Conservation (phyloP, 129 eudicot species). For the Artemisia argyi region DNA sequence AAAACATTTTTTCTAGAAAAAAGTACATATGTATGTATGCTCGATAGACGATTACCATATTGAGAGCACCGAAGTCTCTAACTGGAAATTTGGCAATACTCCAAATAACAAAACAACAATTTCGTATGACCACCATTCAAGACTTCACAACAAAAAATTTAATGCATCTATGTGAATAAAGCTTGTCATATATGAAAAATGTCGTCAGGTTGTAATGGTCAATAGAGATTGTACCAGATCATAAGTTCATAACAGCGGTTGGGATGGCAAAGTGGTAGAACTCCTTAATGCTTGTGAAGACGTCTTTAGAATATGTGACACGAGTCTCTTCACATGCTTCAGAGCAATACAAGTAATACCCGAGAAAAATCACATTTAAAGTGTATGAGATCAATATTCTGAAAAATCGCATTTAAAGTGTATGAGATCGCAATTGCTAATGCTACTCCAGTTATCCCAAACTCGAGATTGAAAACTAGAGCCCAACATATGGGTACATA, state of each 20-base stretch:
- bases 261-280: constrained; percentile 10
- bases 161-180: no score
- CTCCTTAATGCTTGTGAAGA: background rate
- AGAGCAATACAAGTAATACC: background rate
- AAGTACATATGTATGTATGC: no score
- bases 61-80: no score
- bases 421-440: background rate
- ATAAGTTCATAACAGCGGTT: constrained; percentile 9
- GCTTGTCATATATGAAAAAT: background rate
- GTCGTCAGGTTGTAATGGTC: background rate
- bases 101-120: no score
- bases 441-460: constrained; percentile 2
- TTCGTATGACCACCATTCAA: no score
- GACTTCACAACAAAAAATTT: no score
- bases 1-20: no score
- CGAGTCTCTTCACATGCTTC: constrained; percentile 6
- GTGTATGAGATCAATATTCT: no score
- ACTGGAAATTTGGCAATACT: no score
- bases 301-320: background rate
- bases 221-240: background rate
- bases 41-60: no score
- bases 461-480: constrained; percentile 2
- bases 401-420: no score
- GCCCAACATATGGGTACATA: constrained; percentile 10
- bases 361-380: constrained; percentile 1